Base-by-base conservation (phyloP, 108 stramenopile genomes). In the Aurantiochytrium sp. region DNA sequence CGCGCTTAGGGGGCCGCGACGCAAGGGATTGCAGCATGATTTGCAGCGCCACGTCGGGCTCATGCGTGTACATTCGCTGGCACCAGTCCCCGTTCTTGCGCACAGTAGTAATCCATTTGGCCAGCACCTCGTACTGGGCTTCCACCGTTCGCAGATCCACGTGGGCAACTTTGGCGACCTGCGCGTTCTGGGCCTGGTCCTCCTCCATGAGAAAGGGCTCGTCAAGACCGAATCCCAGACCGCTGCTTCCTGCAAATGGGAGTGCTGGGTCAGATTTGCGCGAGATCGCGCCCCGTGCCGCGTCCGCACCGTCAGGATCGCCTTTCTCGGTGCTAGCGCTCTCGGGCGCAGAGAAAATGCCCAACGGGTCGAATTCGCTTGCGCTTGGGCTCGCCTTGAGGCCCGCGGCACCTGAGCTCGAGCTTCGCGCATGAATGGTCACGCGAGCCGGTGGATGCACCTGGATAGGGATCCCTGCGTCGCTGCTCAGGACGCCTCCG, bases 11-110 rank as follows among this genome's bases (percentile, higher is more conserved):
- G 6, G 39, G 39, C n/a, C 73, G 73, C 6, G 39, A 27, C 73
- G n/a, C 73, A 1, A 81, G 45, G 12, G 42, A 48, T 42, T 81
- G 21, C 6, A 81, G 73, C 39, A 81, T 41, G 17, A 81, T 81
- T 1, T 81, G 73, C 39, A 81, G 45, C 27, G 39, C 24, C 6
- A 81, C 73, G 45, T 48, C 73, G 12, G 73, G 73, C 32, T 81
- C 42, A 48, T 81, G 73, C 39, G 45, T 30, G 45, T 81, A 81
- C 73, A 81, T 30, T 12, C 73, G 73, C 45, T 81, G 73, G 27
- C 27, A 81, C 73, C 73, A 81, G 39, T 81, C 73, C 6, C 73
- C 73, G 39, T 81, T 81, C 12, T 24, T 12, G 6, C 73, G 39
- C 12, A 81, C 73, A 42, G 73, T 81, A 2, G 73, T 41, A 12